phyloP scores from a whole-genome alignment of 345 rosid genomes.

The Stellera chamaejasme region DNA sequence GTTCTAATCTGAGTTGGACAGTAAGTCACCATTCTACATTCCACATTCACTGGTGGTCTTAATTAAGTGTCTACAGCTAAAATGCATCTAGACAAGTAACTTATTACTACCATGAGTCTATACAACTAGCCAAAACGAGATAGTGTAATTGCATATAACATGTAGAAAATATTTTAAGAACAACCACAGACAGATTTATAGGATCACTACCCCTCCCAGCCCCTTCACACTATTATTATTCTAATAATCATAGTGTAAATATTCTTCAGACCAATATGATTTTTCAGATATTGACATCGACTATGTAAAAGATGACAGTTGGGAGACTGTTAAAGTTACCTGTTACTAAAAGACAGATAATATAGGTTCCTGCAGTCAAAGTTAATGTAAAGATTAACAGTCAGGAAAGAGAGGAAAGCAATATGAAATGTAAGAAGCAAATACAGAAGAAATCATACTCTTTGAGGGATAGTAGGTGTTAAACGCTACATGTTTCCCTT shows the following conservation, averaged over 20 bases:
- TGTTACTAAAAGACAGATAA: not conserved
- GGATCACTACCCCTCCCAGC: not conserved
- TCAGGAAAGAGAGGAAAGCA: not conserved
- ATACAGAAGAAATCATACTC: not conserved
- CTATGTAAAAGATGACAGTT: not conserved
- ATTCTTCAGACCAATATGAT: not conserved
- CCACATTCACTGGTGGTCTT: too few species aligned
- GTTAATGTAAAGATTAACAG: not conserved
- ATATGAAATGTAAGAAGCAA: not conserved
- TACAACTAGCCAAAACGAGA: too few species aligned
- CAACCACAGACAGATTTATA: too few species aligned
- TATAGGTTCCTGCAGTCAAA: not conserved
- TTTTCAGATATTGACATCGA: not conserved
- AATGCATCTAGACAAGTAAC: too few species aligned
- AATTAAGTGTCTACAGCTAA: too few species aligned
- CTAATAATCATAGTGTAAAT: not conserved
- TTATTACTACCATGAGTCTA: too few species aligned
- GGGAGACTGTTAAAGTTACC: not conserved
- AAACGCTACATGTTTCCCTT: not conserved
- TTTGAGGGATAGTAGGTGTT: not conserved
- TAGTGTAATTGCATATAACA: too few species aligned
- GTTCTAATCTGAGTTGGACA: too few species aligned
- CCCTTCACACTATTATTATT: not conserved
- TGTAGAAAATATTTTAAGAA: too few species aligned
- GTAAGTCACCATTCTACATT: too few species aligned